A percentile compares a stretch with the other conserved stretches of the same genome.
These are phyloP conservation scores for Phytopythium mirpurense DNA, from an alignment of 352 stramenopile genomes.

Conservation along the genomic window DNA sequence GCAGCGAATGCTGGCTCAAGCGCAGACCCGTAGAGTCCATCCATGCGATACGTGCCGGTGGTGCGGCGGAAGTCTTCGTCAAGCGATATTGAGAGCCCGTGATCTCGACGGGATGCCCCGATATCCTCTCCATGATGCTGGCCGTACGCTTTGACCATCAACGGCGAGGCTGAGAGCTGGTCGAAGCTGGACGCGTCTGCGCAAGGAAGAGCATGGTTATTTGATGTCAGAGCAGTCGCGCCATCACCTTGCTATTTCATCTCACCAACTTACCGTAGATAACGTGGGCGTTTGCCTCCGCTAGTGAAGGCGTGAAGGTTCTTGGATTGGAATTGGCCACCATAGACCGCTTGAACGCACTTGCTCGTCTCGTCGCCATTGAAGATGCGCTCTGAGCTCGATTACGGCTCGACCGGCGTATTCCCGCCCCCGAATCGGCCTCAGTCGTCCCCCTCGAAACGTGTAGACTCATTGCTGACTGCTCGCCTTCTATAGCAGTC, in stretches of 20 bases:
- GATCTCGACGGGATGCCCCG: background rate
- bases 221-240: background rate
- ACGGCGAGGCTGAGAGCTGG: background rate
- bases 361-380: background rate
- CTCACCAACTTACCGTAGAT: background rate
- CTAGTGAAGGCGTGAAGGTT: background rate
- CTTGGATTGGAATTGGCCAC: background rate
- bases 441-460: too few relatives aligned
- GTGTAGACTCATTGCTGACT: too few relatives aligned
- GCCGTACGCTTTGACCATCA: conserved; percentile 4
- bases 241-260: background rate
- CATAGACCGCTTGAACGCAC: background rate
- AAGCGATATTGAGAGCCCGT: background rate
- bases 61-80: background rate
- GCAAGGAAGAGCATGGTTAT: background rate
- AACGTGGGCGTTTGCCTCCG: background rate
- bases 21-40: background rate
- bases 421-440: background rate
- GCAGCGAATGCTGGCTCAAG: background rate
- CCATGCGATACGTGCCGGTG: background rate
- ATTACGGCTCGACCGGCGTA: background rate
- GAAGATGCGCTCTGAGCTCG: background rate
- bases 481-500: too few relatives aligned
- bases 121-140: background rate
- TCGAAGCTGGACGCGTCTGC: background rate